Percentiles rank a stretch among this genome's conserved stretches.
These are phyloP conservation scores for Termitomyces bulborhizus DNA, from an alignment of 768 basidiomycete genomes.

Conservation along the genomic window DNA sequence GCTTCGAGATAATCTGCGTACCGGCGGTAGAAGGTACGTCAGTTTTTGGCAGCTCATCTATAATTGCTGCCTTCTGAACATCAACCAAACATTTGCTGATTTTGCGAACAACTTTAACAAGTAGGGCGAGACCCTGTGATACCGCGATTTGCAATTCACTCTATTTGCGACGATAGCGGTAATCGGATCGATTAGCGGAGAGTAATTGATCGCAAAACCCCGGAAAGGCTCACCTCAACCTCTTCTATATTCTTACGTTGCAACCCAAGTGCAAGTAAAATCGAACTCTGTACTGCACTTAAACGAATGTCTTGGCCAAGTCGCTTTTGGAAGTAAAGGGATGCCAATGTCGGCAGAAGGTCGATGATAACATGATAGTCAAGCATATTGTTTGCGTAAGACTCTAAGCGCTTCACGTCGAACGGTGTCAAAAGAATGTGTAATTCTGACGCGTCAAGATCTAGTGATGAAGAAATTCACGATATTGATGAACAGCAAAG, in stretches of 20 bases:
- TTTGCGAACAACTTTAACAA: slow-evolving; percentile 87
- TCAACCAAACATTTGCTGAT: slow-evolving; percentile 69
- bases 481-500: not conserved
- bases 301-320: slow-evolving; percentile 60
- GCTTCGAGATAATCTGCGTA: slow-evolving; percentile 8
- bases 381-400: slow-evolving; percentile 92
- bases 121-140: slow-evolving; percentile 82
- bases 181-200: not conserved
- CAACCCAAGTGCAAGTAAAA: slow-evolving; percentile 82
- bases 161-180: slow-evolving; percentile 27
- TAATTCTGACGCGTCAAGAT: slow-evolving; percentile 34
- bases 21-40: slow-evolving; percentile 13
- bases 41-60: slow-evolving; percentile 45
- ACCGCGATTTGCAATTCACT: slow-evolving; percentile 78
- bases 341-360: slow-evolving; percentile 73
- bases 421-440: slow-evolving; percentile 76
- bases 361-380: slow-evolving; percentile 97
- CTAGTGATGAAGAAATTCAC: slow-evolving; percentile 13
- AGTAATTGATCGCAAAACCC: not conserved
- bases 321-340: slow-evolving; percentile 80
- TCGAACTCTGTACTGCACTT: slow-evolving; percentile 87
- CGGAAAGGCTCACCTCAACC: slow-evolving; percentile 55
- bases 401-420: slow-evolving; percentile 91
- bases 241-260: slow-evolving; percentile 89
- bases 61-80: slow-evolving; percentile 74